phyloP scores from a whole-genome alignment of 495 filamentous ascomycete species.

The Hypoxylon perforatum region DNA sequence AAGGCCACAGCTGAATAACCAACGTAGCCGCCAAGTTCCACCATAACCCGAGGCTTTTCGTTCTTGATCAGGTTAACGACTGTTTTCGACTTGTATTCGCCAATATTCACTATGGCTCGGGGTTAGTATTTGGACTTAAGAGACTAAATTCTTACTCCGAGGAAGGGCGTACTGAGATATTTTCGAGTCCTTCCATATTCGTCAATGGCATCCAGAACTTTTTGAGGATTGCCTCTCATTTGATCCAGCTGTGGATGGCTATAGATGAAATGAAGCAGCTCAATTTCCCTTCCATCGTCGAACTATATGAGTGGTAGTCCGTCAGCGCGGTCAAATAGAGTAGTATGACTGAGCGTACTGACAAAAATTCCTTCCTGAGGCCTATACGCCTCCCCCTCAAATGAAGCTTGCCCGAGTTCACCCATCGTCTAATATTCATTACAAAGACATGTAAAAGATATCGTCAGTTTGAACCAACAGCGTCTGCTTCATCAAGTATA shows the following conservation, averaged over 20 bases:
- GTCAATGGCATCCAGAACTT: constrained; percentile 76
- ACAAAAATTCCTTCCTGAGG: constrained; percentile 39
- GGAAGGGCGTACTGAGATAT: constrained; percentile 63
- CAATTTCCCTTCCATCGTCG: constrained; percentile 77
- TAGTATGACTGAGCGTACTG: constrained; percentile 21
- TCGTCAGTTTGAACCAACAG: not conserved
- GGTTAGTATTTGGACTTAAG: not conserved
- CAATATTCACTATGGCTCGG: constrained; percentile 69
- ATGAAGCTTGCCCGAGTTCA: constrained; percentile 12
- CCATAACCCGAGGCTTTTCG: constrained; percentile 72
- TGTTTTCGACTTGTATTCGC: constrained; percentile 75
- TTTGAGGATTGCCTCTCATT: constrained; percentile 71
- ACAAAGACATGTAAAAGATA: not conserved
- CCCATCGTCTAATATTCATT: constrained; percentile 56
- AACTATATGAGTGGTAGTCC: constrained; percentile 51
- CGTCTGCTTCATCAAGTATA: not conserved
- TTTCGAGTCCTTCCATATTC: constrained; percentile 71
- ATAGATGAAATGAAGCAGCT: constrained; percentile 77
- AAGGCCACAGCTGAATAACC: constrained; percentile 84
- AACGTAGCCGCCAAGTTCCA: constrained; percentile 85
- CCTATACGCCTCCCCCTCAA: constrained; percentile 30
- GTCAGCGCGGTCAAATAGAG: not conserved
- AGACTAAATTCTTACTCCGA: not conserved
- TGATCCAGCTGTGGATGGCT: constrained; percentile 61
- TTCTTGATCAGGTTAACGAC: constrained; percentile 72